Evolutionary conservation across 78 protist genomes (phyloP).

Genomic region (Speleostelium caveatum): DNA sequence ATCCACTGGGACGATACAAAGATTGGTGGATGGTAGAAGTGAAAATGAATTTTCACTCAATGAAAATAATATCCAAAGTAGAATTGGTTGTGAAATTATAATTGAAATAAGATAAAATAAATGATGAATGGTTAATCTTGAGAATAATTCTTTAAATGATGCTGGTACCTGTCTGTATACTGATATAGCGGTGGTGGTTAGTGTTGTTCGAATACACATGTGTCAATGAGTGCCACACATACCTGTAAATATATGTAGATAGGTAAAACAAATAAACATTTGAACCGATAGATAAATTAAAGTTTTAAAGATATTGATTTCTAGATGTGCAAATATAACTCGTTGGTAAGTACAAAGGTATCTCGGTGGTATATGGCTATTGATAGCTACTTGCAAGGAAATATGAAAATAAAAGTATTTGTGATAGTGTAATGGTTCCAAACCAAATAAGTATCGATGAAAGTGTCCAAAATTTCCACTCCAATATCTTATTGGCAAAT

Average conservation of each 20-base stretch:
- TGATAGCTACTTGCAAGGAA: too few relatives aligned
- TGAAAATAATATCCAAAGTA: not conserved
- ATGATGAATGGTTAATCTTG: conserved; percentile 1
- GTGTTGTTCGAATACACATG: not conserved
- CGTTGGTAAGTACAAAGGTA: too few relatives aligned
- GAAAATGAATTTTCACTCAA: conserved; percentile 17
- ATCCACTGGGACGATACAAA: not conserved
- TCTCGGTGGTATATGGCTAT: too few relatives aligned
- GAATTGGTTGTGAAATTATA: conserved; percentile 1
- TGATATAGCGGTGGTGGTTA: not conserved
- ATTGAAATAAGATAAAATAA: not conserved
- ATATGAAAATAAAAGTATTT: too few relatives aligned
- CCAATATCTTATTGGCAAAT: not conserved
- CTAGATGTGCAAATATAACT: too few relatives aligned
- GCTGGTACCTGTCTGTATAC: conserved; percentile 66
- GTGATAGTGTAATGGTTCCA: not conserved
- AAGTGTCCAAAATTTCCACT: conserved; percentile 28
- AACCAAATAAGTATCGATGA: not conserved
- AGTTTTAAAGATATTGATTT: too few relatives aligned
- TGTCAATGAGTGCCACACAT: not conserved
- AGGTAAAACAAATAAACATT: not conserved
- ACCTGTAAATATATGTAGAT: not conserved
- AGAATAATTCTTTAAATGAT: conserved; percentile 20
- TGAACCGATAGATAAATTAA: too few relatives aligned
- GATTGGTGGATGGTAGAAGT: not conserved